phyloP scores from a whole-genome alignment of 208 protist species.

The Trypanosoma scelopori region DNA sequence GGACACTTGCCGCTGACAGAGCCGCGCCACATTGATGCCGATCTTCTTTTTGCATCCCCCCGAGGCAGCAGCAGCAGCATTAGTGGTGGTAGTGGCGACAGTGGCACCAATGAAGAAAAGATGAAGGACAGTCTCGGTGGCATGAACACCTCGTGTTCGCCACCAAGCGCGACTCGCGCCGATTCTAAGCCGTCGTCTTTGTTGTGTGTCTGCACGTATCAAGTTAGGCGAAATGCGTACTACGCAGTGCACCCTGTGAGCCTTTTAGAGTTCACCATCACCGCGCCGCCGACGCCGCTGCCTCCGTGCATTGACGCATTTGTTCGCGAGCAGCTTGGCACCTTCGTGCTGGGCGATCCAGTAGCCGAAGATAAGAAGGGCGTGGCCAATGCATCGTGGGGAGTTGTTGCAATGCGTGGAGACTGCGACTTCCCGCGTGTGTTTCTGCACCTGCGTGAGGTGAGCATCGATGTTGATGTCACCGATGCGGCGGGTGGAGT shows the following conservation, averaged over 20 bases:
- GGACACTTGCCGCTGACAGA: constrained; percentile 57
- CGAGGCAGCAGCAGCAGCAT: neutral
- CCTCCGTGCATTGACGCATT: constrained; percentile 61
- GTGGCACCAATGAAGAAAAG: neutral
- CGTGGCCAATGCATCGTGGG: constrained; percentile 10
- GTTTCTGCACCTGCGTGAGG: constrained; percentile 75
- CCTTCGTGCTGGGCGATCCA: constrained; percentile 78
- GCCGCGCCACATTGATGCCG: constrained; percentile 10
- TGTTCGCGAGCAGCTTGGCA: constrained; percentile 46
- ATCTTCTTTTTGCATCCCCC: constrained; percentile 2
- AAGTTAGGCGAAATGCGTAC: constrained; percentile 72
- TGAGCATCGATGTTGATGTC: constrained; percentile 34
- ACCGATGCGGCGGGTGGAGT: constrained; percentile 13
- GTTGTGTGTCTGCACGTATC: constrained; percentile 36
- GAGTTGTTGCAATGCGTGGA: constrained; percentile 45
- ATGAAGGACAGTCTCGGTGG: neutral
- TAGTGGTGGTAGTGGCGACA: neutral
- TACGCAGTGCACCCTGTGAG: constrained; percentile 82
- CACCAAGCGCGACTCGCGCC: too few species aligned
- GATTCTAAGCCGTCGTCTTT: neutral
- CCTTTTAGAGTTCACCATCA: constrained; percentile 66
- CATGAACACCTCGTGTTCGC: too few species aligned
- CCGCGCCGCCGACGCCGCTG: constrained; percentile 46
- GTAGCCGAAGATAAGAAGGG: neutral
- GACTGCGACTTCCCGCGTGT: constrained; percentile 88